Percentiles rank a stretch among this genome's conserved stretches.
Conservation (phyloP, 2,329 filamentous ascomycete genomes). For the Colletotrichum falcatum region DNA sequence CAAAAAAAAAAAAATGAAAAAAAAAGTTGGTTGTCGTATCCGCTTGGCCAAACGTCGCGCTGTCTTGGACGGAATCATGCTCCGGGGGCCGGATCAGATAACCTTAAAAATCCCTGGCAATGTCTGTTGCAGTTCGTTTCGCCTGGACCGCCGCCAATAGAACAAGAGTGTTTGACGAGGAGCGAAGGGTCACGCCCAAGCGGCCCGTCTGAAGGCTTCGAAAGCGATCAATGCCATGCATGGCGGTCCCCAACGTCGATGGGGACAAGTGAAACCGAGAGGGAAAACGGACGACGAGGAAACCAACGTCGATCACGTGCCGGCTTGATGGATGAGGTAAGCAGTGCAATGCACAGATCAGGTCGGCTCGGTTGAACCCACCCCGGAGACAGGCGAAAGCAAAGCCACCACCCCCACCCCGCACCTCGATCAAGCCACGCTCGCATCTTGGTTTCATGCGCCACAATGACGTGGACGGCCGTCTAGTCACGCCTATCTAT, state of each 20-base stretch:
- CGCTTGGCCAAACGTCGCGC: background rate
- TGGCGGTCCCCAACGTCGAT: too few relatives aligned
- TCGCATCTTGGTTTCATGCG: slow-evolving; percentile 44
- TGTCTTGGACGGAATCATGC: background rate
- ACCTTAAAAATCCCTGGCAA: background rate
- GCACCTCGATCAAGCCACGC: slow-evolving; percentile 46
- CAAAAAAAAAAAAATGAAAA: too few relatives aligned
- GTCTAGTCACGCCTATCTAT: slow-evolving; percentile 19
- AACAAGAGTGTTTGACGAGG: background rate
- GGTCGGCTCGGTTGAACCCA: too few relatives aligned
- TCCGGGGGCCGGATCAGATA: background rate
- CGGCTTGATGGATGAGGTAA: background rate
- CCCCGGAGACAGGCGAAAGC: background rate
- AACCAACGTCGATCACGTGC: background rate
- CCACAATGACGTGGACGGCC: slow-evolving; percentile 58
- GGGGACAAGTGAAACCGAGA: too few relatives aligned
- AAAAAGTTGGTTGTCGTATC: background rate
- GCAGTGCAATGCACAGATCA: background rate
- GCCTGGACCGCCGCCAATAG: background rate
- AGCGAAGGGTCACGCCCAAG: too few relatives aligned
- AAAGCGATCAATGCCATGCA: background rate
- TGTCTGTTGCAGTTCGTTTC: background rate
- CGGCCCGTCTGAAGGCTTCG: background rate
- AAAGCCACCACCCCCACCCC: too few relatives aligned
- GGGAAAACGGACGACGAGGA: too few relatives aligned